Percentiles rank a stretch among this genome's conserved stretches.
These are phyloP conservation scores for Russula compacta DNA, from an alignment of 768 basidiomycete species.

Conservation along the genomic window DNA sequence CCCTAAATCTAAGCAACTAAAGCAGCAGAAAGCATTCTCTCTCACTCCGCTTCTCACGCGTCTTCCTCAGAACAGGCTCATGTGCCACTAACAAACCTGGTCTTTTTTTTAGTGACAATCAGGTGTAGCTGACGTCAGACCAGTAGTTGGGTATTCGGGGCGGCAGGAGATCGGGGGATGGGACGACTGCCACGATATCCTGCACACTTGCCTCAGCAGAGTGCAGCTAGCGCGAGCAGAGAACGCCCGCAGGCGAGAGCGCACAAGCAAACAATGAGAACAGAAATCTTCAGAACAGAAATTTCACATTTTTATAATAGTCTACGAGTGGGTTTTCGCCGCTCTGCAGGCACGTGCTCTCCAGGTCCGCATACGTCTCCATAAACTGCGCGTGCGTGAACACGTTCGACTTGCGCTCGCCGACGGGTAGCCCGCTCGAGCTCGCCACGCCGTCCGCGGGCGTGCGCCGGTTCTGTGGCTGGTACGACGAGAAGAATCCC, in stretches of 20 bases:
- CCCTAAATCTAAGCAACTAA: too few relatives aligned
- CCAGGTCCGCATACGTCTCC: constrained; percentile 71
- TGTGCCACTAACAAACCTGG: not conserved
- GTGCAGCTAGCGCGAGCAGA: too few relatives aligned
- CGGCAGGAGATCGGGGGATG: too few relatives aligned
- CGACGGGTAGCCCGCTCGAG: constrained; percentile 69
- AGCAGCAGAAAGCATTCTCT: too few relatives aligned
- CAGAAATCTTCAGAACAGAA: constrained; percentile 59
- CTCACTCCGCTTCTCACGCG: too few relatives aligned
- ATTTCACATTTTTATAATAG: constrained; percentile 90
- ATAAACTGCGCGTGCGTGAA: constrained; percentile 87
- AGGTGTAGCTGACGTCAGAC: too few relatives aligned
- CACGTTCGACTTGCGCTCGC: constrained; percentile 73
- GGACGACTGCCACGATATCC: too few relatives aligned
- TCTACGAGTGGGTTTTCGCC: constrained; percentile 86
- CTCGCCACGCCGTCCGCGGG: constrained; percentile 66
- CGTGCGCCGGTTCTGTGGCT: constrained; percentile 44
- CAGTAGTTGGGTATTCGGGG: too few relatives aligned
- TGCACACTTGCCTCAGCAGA: too few relatives aligned
- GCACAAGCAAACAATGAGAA: not conserved
- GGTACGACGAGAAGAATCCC: constrained; percentile 65
- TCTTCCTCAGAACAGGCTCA: not conserved
- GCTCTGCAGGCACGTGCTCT: constrained; percentile 58
- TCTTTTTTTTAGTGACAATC: too few relatives aligned
- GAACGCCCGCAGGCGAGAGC: not conserved